Evolutionary conservation across 1,284 basidiomycete species (phyloP).

Genomic region (Ustilago lituana): DNA sequence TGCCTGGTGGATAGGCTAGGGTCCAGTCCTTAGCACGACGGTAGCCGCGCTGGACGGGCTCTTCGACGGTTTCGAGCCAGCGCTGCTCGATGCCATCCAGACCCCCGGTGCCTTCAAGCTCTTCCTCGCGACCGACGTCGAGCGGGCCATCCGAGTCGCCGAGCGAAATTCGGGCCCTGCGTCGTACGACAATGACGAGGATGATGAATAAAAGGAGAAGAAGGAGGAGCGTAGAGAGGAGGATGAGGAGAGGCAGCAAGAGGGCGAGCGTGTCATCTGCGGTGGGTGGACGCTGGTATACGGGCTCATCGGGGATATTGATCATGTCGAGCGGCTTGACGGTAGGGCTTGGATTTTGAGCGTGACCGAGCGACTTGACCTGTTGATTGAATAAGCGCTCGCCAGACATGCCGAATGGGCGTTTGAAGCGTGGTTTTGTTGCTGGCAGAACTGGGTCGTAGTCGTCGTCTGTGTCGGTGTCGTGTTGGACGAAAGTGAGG

Average conservation of each 20-base stretch:
- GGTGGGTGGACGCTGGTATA: constrained; percentile 41
- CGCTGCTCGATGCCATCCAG: constrained; percentile 88
- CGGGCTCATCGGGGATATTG: constrained; percentile 30
- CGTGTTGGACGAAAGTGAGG: constrained; percentile 23
- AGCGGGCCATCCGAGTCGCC: constrained; percentile 89
- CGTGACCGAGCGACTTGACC: constrained; percentile 38
- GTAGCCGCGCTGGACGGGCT: constrained; percentile 78
- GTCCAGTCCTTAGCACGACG: constrained; percentile 83
- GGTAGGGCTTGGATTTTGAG: constrained; percentile 35
- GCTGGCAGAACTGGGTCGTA: constrained; percentile 11
- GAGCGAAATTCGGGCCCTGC: constrained; percentile 70
- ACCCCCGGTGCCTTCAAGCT: constrained; percentile 82
- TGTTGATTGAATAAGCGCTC: constrained; percentile 41
- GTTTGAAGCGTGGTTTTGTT: constrained; percentile 30
- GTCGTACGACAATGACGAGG: constrained; percentile 59
- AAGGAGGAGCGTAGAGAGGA: constrained; percentile 90
- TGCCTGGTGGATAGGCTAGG: constrained; percentile 41
- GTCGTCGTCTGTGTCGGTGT: constrained; percentile 9
- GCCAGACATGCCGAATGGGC: constrained; percentile 36
- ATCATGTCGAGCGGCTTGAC: constrained; percentile 25
- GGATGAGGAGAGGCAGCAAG: constrained; percentile 75
- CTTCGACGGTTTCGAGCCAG: constrained; percentile 87
- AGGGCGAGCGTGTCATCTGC: constrained; percentile 56
- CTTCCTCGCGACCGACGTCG: constrained; percentile 83
- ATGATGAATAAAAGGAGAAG: constrained; percentile 70